Base-by-base conservation (phyloP, 345 rosid species). In the Brassica nigra region DNA sequence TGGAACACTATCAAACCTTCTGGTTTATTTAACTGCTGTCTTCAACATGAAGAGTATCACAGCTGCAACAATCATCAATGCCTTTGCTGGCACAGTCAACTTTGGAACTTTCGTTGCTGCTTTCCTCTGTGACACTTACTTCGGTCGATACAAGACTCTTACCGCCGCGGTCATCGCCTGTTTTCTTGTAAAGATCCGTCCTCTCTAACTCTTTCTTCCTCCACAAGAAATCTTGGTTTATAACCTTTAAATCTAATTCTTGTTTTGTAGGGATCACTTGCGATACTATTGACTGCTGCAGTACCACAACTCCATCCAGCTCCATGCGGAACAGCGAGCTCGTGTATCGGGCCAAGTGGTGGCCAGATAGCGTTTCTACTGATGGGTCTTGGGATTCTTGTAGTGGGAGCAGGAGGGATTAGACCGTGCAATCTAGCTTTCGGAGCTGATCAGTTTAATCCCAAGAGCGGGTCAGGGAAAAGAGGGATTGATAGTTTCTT, bases 381-480 rank as follows among this genome's bases (percentile, higher is more conserved):
- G 36, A 6, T 74, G 31, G 93, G 89, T 7, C 87, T 92, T 1
- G 90, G 86, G 14, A 69, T 92, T 27, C 85, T 90, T 78, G 76
- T 90, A 7, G 74, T 87, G 0, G 94, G 94, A 77, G 94, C 97
- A 0, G 97, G 93, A 0, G 97, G 97, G 2, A 84, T 92, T 33
- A 77, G 97, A 61, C 97, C 97, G 3, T 90, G 95, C 78, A 92
- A 90, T 58, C 70, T 92, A 69, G 93, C 97, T 3, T 90, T 92
- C 36, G 97, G 93, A 1, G 94, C 88, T 20, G 97, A 92, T 70
- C 97, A 92, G 76, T 92, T 92, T 73, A 85, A 92, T 66, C 91
- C 97, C 0, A 71, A 84, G 33, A 89, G 90, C 1, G 90, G 85
- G 30, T 80, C 97, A 1, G 97, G 97, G 29, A 89, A 87, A 76